A percentile compares a stretch with the other conserved stretches of the same genome.
Evolutionary conservation across 805 yeast species (phyloP).

Genomic region (Myxozyma mucilagina): DNA sequence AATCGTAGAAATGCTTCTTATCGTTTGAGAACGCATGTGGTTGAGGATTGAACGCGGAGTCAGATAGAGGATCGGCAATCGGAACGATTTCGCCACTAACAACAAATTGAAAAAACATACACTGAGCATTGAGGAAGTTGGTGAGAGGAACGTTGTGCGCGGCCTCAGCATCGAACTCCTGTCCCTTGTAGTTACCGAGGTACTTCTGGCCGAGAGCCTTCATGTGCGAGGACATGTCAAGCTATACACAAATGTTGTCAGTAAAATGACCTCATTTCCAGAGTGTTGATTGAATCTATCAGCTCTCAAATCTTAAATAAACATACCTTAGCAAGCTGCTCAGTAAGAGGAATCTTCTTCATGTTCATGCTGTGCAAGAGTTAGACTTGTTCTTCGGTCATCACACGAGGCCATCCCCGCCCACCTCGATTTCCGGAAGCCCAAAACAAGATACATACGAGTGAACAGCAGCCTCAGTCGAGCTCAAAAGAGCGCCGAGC

Average conservation of each 20-base stretch:
- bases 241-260: constrained; percentile 9
- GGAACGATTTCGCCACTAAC: not conserved
- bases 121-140: constrained; percentile 91
- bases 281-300: not conserved
- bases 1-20: too few species aligned
- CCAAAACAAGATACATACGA: constrained; percentile 33
- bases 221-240: constrained; percentile 46
- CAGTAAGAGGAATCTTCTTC: constrained; percentile 59
- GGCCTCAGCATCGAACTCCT: constrained; percentile 37
- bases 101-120: constrained; percentile 14
- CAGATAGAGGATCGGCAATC: not conserved
- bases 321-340: constrained; percentile 52
- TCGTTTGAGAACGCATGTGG: not conserved
- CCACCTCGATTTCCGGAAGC: not conserved
- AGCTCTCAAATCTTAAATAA: not conserved
- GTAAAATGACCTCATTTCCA: not conserved
- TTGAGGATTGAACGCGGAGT: not conserved
- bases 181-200: constrained; percentile 49
- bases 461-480: constrained; percentile 39
- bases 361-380: constrained; percentile 53
- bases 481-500: constrained; percentile 28
- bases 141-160: constrained; percentile 81
- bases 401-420: not conserved
- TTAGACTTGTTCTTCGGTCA: not conserved
- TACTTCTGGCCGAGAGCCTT: constrained; percentile 63